phyloP scores from a whole-genome alignment of 345 rosid genomes.

The Hibiscus mutabilis region DNA sequence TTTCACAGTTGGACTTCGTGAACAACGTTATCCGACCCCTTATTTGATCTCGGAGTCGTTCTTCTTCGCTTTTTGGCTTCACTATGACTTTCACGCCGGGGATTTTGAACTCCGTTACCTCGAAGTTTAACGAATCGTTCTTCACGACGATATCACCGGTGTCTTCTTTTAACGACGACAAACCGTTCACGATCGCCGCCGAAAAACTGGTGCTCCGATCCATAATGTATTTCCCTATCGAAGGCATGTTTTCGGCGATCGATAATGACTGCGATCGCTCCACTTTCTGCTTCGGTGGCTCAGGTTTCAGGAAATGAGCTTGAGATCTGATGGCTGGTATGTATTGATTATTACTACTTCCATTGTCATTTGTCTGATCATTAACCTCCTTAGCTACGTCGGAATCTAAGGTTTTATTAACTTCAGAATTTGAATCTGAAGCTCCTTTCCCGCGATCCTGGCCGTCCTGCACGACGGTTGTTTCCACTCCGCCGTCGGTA shows the following conservation, averaged over 20 bases:
- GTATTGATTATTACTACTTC: background rate
- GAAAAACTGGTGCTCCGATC: slow-evolving; percentile 56
- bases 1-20: slow-evolving; percentile 76
- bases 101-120: slow-evolving; percentile 59
- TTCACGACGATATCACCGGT: slow-evolving; percentile 1
- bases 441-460: background rate
- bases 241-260: slow-evolving; percentile 31
- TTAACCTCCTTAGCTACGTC: background rate
- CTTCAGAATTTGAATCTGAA: background rate
- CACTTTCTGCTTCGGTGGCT: slow-evolving; percentile 27
- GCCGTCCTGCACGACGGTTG: background rate
- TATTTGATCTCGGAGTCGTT: slow-evolving; percentile 39
- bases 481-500: background rate
- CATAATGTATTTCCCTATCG: slow-evolving; percentile 44
- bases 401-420: slow-evolving; percentile 5
- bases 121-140: slow-evolving; percentile 13
- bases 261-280: slow-evolving; percentile 28
- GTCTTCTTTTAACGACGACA: slow-evolving; percentile 31
- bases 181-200: slow-evolving; percentile 40
- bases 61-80: slow-evolving; percentile 36
- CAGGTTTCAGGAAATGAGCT: slow-evolving; percentile 66
- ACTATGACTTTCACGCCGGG: slow-evolving; percentile 73
- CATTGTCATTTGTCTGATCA: background rate
- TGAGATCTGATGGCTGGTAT: slow-evolving; percentile 42
- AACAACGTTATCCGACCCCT: slow-evolving; percentile 60